Conservation (phyloP, 2,329 filamentous ascomycete genomes). For the Decorospora gaudefroyi region DNA sequence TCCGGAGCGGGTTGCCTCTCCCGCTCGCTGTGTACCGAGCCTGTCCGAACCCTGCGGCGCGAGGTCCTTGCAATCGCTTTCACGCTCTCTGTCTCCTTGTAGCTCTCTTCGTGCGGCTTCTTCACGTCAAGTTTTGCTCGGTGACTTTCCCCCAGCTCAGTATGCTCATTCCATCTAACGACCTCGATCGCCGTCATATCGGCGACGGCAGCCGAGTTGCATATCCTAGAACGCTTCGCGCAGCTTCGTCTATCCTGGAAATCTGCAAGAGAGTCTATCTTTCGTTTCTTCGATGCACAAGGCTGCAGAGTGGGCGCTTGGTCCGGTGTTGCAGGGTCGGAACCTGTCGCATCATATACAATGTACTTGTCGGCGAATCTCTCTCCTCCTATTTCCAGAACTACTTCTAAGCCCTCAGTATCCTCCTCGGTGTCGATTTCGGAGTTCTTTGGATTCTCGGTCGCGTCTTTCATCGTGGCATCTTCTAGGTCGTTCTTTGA, state of each 20-base stretch:
- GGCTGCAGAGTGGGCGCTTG: not conserved
- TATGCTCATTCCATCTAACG: not conserved
- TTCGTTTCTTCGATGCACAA: not conserved
- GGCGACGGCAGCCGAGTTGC: not conserved
- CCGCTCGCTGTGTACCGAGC: not conserved
- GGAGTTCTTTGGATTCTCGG: rapidly evolving
- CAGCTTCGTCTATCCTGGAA: not conserved
- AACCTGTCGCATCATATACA: not conserved
- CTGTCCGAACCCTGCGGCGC: not conserved
- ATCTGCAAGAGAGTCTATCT: not conserved
- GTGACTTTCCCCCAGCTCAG: too few species aligned
- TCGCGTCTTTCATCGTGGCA: not conserved
- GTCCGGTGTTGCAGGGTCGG: not conserved
- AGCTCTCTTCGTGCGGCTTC: too few species aligned
- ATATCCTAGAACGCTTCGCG: not conserved
- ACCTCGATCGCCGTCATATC: not conserved
- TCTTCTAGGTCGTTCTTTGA: not conserved
- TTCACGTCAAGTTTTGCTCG: too few species aligned
- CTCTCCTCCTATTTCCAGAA: not conserved
- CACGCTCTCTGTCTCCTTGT: not conserved
- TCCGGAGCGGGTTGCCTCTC: not conserved
- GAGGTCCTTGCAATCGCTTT: not conserved
- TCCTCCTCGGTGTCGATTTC: not conserved
- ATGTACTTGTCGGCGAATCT: not conserved
- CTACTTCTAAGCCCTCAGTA: too few species aligned